These are phyloP conservation scores for Lavandula angustifolia DNA, from an alignment of 257 asterid genomes.

Conservation along the genomic window DNA sequence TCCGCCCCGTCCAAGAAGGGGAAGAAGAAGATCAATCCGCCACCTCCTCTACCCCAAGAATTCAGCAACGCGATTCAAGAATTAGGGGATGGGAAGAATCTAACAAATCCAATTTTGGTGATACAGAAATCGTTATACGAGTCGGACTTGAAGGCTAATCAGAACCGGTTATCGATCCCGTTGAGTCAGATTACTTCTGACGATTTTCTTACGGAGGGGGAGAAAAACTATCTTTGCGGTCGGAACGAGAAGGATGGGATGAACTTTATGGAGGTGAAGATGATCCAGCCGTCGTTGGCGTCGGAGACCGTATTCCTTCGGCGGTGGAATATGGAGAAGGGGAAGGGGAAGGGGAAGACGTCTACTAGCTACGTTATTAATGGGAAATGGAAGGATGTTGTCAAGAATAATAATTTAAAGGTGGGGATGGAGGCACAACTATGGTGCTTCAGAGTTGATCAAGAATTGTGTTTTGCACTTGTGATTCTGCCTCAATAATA, in stretches of 20 bases:
- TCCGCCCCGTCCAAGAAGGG: too few relatives aligned
- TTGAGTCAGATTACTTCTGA: not conserved
- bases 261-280: not conserved
- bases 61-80: too few relatives aligned
- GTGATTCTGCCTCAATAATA: not conserved
- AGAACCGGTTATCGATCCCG: slow-evolving; percentile 24
- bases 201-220: slow-evolving; percentile 16
- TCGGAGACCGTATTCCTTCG: not conserved
- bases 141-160: not conserved
- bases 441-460: not conserved
- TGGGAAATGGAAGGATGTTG: not conserved
- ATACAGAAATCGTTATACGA: too few relatives aligned
- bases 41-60: too few relatives aligned
- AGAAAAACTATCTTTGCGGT: not conserved
- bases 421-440: not conserved
- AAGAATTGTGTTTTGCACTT: not conserved
- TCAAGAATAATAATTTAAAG: not conserved
- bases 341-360: not conserved
- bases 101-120: too few relatives aligned
- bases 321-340: slow-evolving; percentile 24
- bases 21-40: too few relatives aligned
- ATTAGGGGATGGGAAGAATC: too few relatives aligned
- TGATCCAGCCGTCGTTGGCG: slow-evolving; percentile 17
- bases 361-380: not conserved
- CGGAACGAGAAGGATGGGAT: not conserved